A percentile compares a stretch with the other conserved stretches of the same genome.
Conservation (phyloP, 768 basidiomycete genomes). For the Psilocybe cyanescens region DNA sequence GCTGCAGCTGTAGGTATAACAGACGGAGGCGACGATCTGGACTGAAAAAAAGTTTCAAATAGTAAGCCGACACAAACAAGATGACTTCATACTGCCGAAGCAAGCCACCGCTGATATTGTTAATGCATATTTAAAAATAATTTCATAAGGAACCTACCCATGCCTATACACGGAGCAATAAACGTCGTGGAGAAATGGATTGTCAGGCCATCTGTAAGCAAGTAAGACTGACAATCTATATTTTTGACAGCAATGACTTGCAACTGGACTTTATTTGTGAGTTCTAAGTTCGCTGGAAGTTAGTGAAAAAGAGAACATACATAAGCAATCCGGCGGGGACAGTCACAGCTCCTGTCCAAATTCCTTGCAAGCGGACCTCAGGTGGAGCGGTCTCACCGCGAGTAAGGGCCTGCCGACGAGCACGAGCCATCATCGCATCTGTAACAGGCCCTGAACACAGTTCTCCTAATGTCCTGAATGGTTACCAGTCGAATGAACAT, state of each 20-base stretch:
- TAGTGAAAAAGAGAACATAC: constrained; percentile 21
- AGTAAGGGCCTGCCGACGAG: constrained; percentile 29
- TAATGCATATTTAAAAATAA: no score
- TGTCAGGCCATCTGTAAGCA: constrained; percentile 34
- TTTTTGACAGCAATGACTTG: neutral
- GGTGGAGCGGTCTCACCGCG: constrained; percentile 29
- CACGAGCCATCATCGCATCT: constrained; percentile 38
- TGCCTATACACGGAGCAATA: constrained; percentile 41
- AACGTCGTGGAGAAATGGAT: constrained; percentile 37
- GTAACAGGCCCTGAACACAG: constrained; percentile 40
- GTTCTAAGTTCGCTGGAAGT: neutral
- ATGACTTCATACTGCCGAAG: constrained; percentile 34
- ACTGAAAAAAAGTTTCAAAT: constrained; percentile 20
- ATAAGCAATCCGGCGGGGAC: constrained; percentile 38
- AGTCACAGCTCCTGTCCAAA: constrained; percentile 41
- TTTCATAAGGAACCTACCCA: constrained; percentile 29
- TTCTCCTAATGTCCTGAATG: constrained; percentile 34
- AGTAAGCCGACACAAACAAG: neutral
- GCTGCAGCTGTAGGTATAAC: constrained; percentile 43
- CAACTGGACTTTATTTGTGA: constrained; percentile 5
- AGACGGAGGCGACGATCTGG: constrained; percentile 39
- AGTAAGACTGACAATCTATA: neutral
- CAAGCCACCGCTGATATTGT: constrained; percentile 33
- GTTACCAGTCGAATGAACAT: neutral
- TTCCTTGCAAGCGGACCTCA: constrained; percentile 40